Percentiles rank a stretch among this genome's conserved stretches.
Conservation (phyloP, 176 grass and related monocot species). For the Aegilops umbellulata region DNA sequence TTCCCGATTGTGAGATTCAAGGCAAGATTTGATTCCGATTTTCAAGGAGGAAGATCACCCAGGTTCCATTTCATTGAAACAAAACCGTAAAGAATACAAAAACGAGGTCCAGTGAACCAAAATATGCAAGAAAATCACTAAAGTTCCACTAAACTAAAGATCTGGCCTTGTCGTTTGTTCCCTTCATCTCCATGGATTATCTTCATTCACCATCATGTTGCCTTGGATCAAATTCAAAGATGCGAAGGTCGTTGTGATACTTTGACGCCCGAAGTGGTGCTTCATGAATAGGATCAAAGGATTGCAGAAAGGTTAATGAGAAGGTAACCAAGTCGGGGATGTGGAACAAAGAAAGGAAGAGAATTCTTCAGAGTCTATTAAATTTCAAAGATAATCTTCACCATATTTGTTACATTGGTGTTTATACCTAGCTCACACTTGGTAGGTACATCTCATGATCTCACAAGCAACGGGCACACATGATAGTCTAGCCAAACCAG, state of each 20-base stretch:
- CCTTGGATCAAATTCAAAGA: too few species aligned
- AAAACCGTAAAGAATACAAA: not conserved
- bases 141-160: not conserved
- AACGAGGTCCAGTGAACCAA: not conserved
- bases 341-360: not conserved
- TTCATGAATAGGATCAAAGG: not conserved
- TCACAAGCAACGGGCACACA: too few species aligned
- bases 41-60: too few species aligned
- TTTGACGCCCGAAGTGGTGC: too few species aligned
- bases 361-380: not conserved
- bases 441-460: too few species aligned
- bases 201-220: not conserved
- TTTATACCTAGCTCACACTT: too few species aligned
- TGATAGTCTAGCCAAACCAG: too few species aligned
- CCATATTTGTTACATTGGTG: too few species aligned
- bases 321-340: not conserved
- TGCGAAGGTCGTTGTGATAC: too few species aligned
- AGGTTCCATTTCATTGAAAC: not conserved
- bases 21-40: too few species aligned
- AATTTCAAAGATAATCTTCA: too few species aligned
- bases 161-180: not conserved
- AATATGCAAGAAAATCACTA: not conserved
- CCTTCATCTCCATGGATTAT: not conserved
- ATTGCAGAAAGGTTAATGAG: not conserved
- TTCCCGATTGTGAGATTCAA: too few species aligned